Evolutionary conservation across 495 filamentous ascomycete genomes (phyloP), one percentile per base, ranked within the genome.

Genomic region (Penicillium antarcticum): DNA sequence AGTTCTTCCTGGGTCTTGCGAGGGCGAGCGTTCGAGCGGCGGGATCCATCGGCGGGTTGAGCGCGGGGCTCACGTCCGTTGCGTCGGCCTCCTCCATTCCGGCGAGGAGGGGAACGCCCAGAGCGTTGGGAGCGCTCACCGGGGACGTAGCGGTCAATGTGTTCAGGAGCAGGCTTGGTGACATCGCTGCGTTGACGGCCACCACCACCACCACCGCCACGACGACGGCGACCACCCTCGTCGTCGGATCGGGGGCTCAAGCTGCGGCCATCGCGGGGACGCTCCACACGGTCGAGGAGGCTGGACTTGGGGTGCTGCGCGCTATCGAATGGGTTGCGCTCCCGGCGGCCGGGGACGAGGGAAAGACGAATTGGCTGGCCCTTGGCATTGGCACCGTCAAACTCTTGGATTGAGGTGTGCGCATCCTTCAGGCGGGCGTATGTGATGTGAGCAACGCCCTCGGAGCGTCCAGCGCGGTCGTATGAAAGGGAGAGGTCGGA

Each of bases 1-100:
- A 97, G 74, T 62, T 97, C 88, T 58, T 95, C 89, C 43, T 91
- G 87, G 5, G 92, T 96, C 81, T 96, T 96, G 65, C 82, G 87
- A 2, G 86, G 86, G 43, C 92, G 79, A 21, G 68, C 74, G 37
- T 83, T 82, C 48, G 56, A 67, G 42, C 65, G 70, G 45, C 66
- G 72, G 40, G 68, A 36, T 63, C 68, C 55, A 63, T 62, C 65
- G 63, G 68, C 26, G 66, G 67, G 62, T 61, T 68, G 49, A 60
- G 60, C 58, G 55, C 71, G 70, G 67, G 61, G 69, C 44, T 60
- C 64, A 34, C 70, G 56, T 52, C 66, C 45, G 31, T 77, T 79
- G 56, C 81, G 79, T 44, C 82, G 68, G 18, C 75, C 79, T 24
- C 70, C 65, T 17, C 76, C 69, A 26, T 66, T 66, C 37, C 72